Conservation (phyloP, 768 basidiomycete species). For the Pholiota molesta region DNA sequence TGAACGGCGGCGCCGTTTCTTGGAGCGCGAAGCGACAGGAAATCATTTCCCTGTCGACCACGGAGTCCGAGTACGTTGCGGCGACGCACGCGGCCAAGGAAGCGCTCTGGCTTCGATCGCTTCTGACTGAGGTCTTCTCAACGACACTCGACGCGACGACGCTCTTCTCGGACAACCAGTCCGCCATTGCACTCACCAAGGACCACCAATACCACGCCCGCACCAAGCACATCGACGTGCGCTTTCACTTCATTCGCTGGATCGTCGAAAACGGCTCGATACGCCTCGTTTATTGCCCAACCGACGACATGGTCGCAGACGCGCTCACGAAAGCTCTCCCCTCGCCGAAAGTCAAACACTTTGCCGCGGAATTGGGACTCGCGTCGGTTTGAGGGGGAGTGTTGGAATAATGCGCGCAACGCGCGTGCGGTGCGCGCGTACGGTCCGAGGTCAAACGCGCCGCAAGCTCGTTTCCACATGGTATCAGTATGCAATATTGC, state of each 20-base stretch:
- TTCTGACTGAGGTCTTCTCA: too few relatives aligned
- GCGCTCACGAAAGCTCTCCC: conserved; percentile 18
- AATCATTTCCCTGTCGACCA: conserved; percentile 25
- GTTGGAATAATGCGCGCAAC: too few relatives aligned
- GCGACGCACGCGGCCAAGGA: conserved; percentile 12
- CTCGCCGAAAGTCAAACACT: conserved; percentile 15
- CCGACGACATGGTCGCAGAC: conserved; percentile 14
- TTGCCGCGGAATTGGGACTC: conserved; percentile 13
- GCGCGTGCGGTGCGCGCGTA: too few relatives aligned
- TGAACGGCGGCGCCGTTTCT: conserved; percentile 27
- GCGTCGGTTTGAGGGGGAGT: neutral
- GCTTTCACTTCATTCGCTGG: conserved; percentile 19
- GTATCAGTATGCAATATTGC: too few relatives aligned
- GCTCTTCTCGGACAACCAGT: conserved; percentile 18
- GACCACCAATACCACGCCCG: conserved; percentile 15
- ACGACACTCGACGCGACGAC: too few relatives aligned
- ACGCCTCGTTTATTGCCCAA: conserved; percentile 16
- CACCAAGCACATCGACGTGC: conserved; percentile 22
- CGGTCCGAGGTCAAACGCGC: too few relatives aligned
- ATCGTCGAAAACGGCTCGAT: conserved; percentile 14
- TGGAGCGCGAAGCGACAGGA: conserved; percentile 36
- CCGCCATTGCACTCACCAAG: conserved; percentile 13
- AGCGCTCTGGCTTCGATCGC: conserved; percentile 9
- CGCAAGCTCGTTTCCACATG: too few relatives aligned
- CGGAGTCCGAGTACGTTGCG: conserved; percentile 21